Percentiles rank a stretch among this genome's conserved stretches.
Conservation (phyloP, 345 rosid species). For the Corchorus olitorius region DNA sequence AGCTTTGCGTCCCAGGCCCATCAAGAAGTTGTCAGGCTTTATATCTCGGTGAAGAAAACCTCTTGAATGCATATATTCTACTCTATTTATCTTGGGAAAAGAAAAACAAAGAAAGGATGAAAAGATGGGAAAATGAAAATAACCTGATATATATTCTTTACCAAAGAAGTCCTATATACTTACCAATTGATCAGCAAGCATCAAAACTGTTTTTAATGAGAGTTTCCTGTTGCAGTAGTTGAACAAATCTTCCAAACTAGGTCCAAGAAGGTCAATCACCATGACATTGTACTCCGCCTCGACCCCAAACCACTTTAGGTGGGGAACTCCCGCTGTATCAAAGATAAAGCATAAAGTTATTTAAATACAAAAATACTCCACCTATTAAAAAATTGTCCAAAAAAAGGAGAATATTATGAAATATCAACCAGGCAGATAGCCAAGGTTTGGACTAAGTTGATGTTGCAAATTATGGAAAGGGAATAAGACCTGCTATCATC, state of each 20-base stretch:
- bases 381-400: not conserved
- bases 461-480: not conserved
- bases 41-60: slow-evolving; percentile 91
- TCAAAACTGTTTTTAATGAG: slow-evolving; percentile 72
- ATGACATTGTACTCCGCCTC: slow-evolving; percentile 77
- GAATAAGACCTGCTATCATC: not conserved
- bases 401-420: not conserved
- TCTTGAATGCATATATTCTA: slow-evolving; percentile 76
- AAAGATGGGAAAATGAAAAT: not conserved
- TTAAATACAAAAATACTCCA: slow-evolving; percentile 2
- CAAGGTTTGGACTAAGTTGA: not conserved
- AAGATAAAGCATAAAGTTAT: slow-evolving; percentile 19
- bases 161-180: slow-evolving; percentile 24
- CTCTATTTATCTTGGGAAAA: slow-evolving; percentile 68
- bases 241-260: slow-evolving; percentile 88
- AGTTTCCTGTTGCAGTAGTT: slow-evolving; percentile 77
- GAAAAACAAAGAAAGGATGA: slow-evolving; percentile 9
- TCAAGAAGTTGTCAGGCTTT: slow-evolving; percentile 85
- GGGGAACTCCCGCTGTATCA: slow-evolving; percentile 74
- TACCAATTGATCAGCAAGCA: slow-evolving; percentile 90
- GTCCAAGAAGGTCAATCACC: slow-evolving; percentile 92
- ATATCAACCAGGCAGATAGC: not conserved
- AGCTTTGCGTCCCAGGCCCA: slow-evolving; percentile 89
- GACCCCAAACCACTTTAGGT: slow-evolving; percentile 87
- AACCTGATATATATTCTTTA: not conserved